These are phyloP conservation scores for Colletotrichum lentis DNA, from an alignment of 2,329 filamentous ascomycete species.

Conservation along the genomic window DNA sequence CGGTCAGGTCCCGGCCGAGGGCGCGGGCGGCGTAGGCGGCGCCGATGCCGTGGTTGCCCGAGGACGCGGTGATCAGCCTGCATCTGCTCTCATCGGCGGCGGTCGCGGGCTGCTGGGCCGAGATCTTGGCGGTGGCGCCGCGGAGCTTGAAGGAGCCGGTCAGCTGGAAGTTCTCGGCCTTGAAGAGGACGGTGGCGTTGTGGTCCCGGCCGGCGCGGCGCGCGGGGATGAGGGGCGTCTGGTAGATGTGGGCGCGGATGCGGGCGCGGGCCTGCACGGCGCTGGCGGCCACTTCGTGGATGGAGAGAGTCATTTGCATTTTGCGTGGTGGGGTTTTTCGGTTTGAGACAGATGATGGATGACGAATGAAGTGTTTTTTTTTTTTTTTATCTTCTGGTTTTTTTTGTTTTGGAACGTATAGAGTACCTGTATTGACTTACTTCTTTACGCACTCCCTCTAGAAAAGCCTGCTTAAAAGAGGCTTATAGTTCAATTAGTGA, in stretches of 20 bases:
- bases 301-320: slow-evolving; percentile 16
- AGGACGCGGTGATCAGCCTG: slow-evolving; percentile 40
- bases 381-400: too few species aligned
- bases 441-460: not conserved
- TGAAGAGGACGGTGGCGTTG: slow-evolving; percentile 39
- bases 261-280: slow-evolving; percentile 37
- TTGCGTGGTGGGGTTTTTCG: not conserved
- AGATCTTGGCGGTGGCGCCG: slow-evolving; percentile 43
- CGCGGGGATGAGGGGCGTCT: slow-evolving; percentile 40
- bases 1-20: slow-evolving; percentile 35
- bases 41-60: slow-evolving; percentile 41
- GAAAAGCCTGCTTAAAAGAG: too few species aligned
- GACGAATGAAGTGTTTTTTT: not conserved
- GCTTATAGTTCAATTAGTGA: too few species aligned
- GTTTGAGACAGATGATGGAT: too few species aligned
- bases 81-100: not conserved
- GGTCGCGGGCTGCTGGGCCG: slow-evolving; percentile 7
- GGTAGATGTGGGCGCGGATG: slow-evolving; percentile 40
- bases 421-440: too few species aligned
- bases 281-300: slow-evolving; percentile 31
- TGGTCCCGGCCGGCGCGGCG: slow-evolving; percentile 7
- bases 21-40: slow-evolving; percentile 35
- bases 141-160: slow-evolving; percentile 43
- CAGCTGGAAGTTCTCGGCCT: slow-evolving; percentile 43
- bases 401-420: too few species aligned